phyloP scores from a whole-genome alignment of 805 yeast genomes.

The Wickerhamomyces hampshirensis region DNA sequence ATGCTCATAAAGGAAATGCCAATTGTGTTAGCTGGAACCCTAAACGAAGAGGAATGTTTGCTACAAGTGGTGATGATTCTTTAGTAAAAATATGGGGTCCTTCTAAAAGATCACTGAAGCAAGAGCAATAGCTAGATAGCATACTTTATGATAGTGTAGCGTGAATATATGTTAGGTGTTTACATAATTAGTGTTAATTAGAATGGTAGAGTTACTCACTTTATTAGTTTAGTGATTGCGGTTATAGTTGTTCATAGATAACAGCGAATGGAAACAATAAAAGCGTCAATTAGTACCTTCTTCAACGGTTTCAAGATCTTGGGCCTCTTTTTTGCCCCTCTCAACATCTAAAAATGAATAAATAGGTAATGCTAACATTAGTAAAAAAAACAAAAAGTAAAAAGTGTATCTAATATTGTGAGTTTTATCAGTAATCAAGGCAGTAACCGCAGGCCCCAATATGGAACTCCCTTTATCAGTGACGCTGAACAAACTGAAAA shows the following conservation, averaged over 20 bases:
- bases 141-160: not conserved
- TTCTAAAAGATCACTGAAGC: too few relatives aligned
- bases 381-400: conserved; percentile 51
- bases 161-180: not conserved
- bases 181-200: not conserved
- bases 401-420: conserved; percentile 74
- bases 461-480: conserved; percentile 80
- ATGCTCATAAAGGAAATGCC: conserved; percentile 63
- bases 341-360: conserved; percentile 50
- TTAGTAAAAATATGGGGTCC: conserved; percentile 66
- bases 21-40: conserved; percentile 80
- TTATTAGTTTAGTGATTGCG: too few relatives aligned
- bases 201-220: too few relatives aligned
- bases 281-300: too few relatives aligned
- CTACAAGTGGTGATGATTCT: conserved; percentile 82
- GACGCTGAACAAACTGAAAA: conserved; percentile 69
- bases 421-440: conserved; percentile 63
- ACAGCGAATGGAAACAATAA: too few relatives aligned
- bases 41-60: conserved; percentile 47
- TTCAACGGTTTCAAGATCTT: conserved; percentile 30
- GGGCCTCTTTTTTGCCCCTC: conserved; percentile 56
- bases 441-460: conserved; percentile 70
- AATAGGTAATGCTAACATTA: conserved; percentile 55
- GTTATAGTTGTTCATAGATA: too few relatives aligned
- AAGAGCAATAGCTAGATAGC: too few relatives aligned